Conservation (phyloP, 805 yeast species). For the Yarrowia bubula region DNA sequence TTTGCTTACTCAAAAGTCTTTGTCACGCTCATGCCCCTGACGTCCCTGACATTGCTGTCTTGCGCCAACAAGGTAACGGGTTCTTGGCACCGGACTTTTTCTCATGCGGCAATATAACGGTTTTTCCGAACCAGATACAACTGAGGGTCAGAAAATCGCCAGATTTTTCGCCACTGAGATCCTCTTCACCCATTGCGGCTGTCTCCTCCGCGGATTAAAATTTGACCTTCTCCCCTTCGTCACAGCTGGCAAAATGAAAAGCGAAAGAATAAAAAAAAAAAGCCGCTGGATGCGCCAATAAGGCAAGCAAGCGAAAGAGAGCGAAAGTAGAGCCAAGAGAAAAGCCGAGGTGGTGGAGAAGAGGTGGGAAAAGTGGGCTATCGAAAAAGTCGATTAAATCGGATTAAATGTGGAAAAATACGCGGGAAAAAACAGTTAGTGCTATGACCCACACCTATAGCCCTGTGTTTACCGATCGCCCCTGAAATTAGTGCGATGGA, state of each 20-base stretch:
- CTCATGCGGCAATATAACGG: not conserved
- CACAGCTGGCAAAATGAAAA: not conserved
- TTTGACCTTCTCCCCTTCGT: not conserved
- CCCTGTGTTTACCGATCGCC: not conserved
- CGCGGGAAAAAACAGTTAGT: not conserved
- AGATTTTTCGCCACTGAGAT: not conserved
- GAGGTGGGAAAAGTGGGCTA: not conserved
- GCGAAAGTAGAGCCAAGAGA: not conserved
- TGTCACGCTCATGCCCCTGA: not conserved
- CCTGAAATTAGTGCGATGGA: slow-evolving; percentile 1
- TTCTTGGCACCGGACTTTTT: not conserved
- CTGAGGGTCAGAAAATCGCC: too few species aligned
- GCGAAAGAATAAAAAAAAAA: not conserved
- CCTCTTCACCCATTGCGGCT: not conserved
- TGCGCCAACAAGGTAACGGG: not conserved
- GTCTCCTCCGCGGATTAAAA: slow-evolving; percentile 1
- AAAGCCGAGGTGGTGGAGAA: not conserved
- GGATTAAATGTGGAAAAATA: not conserved
- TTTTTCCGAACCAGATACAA: too few species aligned
- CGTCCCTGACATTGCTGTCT: slow-evolving; percentile 23
- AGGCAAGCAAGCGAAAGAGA: slow-evolving; percentile 17
- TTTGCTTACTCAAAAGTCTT: not conserved
- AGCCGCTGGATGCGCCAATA: slow-evolving; percentile 20
- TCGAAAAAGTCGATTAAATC: not conserved
- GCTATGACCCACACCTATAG: not conserved